phyloP scores from a whole-genome alignment of 345 rosid genomes.

The Pugionium cornutum region DNA sequence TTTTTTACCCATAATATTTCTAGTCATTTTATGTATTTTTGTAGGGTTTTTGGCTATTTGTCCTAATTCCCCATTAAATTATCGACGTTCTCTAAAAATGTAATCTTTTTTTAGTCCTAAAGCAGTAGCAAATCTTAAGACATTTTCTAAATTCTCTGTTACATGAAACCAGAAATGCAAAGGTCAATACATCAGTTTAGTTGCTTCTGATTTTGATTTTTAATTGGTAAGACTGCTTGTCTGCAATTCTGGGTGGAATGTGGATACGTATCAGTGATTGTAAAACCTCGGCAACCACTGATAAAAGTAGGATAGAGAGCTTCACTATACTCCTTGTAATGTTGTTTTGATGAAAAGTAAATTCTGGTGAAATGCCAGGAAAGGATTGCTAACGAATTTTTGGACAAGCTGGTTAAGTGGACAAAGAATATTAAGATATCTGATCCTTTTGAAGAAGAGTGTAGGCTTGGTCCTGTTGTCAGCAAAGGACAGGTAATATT shows the following conservation, averaged over 20 bases:
- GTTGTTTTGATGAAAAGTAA: constrained; percentile 16
- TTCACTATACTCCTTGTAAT: constrained; percentile 6
- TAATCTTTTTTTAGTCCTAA: not conserved
- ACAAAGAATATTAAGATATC: constrained; percentile 75
- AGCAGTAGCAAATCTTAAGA: not conserved
- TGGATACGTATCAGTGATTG: constrained; percentile 8
- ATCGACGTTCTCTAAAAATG: not conserved
- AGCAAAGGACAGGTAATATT: constrained; percentile 74
- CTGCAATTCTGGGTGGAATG: constrained; percentile 8
- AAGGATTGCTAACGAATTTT: constrained; percentile 68
- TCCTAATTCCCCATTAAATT: too few relatives aligned
- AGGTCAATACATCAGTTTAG: too few relatives aligned
- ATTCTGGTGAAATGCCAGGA: constrained; percentile 53
- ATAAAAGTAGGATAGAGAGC: constrained; percentile 2
- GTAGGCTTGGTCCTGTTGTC: constrained; percentile 92
- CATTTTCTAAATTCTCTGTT: constrained; percentile 3
- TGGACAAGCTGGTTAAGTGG: constrained; percentile 78
- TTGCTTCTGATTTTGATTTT: too few relatives aligned
- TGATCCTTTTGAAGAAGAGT: constrained; percentile 91
- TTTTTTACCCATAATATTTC: too few relatives aligned
- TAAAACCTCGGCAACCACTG: not conserved
- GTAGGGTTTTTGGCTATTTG: too few relatives aligned
- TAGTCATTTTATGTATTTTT: too few relatives aligned
- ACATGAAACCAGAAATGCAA: not conserved
- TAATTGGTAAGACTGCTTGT: constrained; percentile 9